Base-by-base conservation (phyloP, 371 early-diverging fungal species). In the Quaeritorhiza haematococci region DNA sequence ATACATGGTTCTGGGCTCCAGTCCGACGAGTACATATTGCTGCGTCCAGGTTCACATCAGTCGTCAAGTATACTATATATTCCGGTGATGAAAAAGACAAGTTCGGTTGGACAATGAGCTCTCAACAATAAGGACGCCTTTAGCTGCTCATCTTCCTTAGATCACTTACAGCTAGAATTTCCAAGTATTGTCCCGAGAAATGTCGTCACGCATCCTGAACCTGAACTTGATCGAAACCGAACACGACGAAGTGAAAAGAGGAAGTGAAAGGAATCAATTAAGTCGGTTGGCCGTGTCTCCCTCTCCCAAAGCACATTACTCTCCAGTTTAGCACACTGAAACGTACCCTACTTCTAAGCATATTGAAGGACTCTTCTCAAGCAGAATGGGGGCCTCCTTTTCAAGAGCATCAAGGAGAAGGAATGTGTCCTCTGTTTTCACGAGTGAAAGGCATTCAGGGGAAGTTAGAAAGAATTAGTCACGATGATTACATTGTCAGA, bases 351-450 rank as follows among this genome's bases (percentile, higher is more conserved):
- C 85, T 58, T 96, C 96, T 5, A 94, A 71, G 56, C 89, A 87
- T 10, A 92, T 56, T 0, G 76, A 56, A 15, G 94, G 93, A 6
- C 69, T 56, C 3, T 68, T 62, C 5, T 69, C 60, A 28, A 78
- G 75, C 48, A 93, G 57, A 43, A 66, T 61, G 7, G 63, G 29
- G 3, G 64, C 66, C 49, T 94, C 94, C 53, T 78, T 70, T 66
- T 94, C 94, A n/a, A 96, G 77, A 1, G 92, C 90, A 65, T 94
- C 95, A 30, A 96, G 69, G 21, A 96, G 75, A 51, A 95, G 66
- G 63, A 92, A 96, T 0, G 94, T 92, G 70, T 96, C 96, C 82
- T 96, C 95, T 82, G 56, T 73, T 3, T 27, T 3, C 24, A 8
- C 13, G 7, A 15, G 19, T 7, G 27, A 6, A 13, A n/a, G 13